Conservation (phyloP, 225 moss, liverwort and hornwort species). For the Pseudisothecium myosuroides region DNA sequence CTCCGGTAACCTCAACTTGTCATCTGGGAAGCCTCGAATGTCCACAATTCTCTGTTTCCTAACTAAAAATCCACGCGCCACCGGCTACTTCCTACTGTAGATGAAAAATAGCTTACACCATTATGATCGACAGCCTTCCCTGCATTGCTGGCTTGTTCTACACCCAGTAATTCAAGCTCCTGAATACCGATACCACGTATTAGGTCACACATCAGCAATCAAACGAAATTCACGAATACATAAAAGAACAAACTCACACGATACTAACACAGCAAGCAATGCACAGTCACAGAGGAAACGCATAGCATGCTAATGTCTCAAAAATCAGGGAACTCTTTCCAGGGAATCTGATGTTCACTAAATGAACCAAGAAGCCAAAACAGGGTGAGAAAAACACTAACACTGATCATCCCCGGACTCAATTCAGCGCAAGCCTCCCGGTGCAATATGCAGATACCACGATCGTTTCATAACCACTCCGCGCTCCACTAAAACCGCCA, state of each 20-base stretch:
- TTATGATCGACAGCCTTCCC: background rate
- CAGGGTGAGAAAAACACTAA: background rate
- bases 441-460: background rate
- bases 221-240: background rate
- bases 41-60: background rate
- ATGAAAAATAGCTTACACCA: background rate
- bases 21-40: slow-evolving; percentile 1
- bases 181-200: background rate
- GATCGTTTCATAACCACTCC: background rate
- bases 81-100: background rate
- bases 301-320: background rate
- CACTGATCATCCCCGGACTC: background rate
- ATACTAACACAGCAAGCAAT: background rate
- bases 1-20: slow-evolving; percentile 3
- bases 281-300: background rate
- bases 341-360: background rate
- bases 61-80: background rate
- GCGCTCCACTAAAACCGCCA: background rate
- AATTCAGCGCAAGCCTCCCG: background rate
- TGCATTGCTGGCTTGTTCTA: background rate
- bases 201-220: background rate
- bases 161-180: background rate
- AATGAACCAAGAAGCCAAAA: background rate
- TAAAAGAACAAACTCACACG: background rate
- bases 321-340: background rate